Conservation (phyloP, 257 asterid genomes). For the Ballota nigra region DNA sequence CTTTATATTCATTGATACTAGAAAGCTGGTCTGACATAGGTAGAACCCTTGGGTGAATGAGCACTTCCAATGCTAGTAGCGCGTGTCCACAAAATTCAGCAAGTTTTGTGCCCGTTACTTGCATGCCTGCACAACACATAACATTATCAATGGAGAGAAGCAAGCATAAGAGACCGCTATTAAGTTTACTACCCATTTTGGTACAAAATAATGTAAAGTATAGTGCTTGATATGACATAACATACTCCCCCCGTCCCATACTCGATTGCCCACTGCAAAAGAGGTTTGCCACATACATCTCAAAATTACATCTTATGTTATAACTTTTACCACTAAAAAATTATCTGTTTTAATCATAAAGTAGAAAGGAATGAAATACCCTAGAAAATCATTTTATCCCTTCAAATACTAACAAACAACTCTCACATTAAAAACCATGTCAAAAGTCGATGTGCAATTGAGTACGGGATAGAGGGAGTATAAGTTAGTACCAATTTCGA, state of each 20-base stretch:
- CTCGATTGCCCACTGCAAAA: no score
- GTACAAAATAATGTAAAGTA: neutral
- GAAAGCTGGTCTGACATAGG: conserved; percentile 45
- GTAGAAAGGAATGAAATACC: no score
- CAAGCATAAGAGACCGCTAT: neutral
- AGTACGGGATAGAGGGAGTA: no score
- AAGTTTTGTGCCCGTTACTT: conserved; percentile 53
- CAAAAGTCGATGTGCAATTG: no score
- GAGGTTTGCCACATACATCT: no score
- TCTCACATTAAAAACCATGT: no score
- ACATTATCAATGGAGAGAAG: neutral
- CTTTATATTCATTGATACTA: conserved; percentile 20
- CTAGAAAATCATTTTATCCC: no score
- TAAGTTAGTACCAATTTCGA: neutral
- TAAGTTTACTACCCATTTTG: neutral
- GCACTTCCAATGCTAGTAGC: conserved; percentile 66
- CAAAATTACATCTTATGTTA: no score
- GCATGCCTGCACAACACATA: conserved; percentile 45
- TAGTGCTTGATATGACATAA: neutral
- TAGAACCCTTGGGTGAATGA: conserved; percentile 71
- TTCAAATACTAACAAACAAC: no score
- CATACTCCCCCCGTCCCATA: no score
- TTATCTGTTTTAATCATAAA: no score
- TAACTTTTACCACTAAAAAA: no score
- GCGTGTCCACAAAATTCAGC: conserved; percentile 64